Conservation (phyloP, 441 rosid genomes). For the Euphorbia schlechtendalii region DNA sequence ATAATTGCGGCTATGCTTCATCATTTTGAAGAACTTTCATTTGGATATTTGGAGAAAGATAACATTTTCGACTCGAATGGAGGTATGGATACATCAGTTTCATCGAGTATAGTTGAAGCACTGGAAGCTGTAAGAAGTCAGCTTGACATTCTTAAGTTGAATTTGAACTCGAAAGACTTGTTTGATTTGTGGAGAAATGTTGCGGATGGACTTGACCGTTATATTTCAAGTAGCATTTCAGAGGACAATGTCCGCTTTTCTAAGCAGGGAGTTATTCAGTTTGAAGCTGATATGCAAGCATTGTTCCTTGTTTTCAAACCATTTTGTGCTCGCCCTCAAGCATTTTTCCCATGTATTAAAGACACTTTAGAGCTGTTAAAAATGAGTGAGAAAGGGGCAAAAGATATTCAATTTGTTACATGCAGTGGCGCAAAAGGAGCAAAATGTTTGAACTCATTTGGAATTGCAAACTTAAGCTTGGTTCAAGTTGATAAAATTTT, state of each 20-base stretch:
- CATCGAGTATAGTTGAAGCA: constrained; percentile 40
- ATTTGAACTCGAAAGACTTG: constrained; percentile 64
- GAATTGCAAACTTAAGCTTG: constrained; percentile 42
- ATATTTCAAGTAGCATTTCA: constrained; percentile 41
- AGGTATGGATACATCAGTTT: constrained; percentile 21
- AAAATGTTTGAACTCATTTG: constrained; percentile 30
- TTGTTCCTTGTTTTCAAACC: constrained; percentile 47
- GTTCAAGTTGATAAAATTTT: constrained; percentile 44
- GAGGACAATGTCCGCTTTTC: constrained; percentile 25
- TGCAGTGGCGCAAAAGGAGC: constrained; percentile 21
- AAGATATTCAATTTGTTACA: constrained; percentile 31
- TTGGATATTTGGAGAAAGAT: constrained; percentile 31
- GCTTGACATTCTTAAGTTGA: constrained; percentile 30
- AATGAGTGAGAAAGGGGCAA: constrained; percentile 37
- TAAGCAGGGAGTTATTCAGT: constrained; percentile 23
- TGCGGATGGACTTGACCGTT: constrained; percentile 77
- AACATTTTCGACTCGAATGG: constrained; percentile 21
- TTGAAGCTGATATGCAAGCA: constrained; percentile 45
- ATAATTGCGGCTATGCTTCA: constrained; percentile 43
- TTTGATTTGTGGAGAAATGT: constrained; percentile 69
- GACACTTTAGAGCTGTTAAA: constrained; percentile 54
- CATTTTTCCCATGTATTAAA: constrained; percentile 63
- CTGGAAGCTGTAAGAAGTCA: constrained; percentile 47
- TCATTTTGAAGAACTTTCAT: constrained; percentile 50
- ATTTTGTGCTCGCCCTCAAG: constrained; percentile 65